Conservation (phyloP, 2,329 filamentous ascomycete genomes). For the Teratosphaeria epicoccoides region DNA sequence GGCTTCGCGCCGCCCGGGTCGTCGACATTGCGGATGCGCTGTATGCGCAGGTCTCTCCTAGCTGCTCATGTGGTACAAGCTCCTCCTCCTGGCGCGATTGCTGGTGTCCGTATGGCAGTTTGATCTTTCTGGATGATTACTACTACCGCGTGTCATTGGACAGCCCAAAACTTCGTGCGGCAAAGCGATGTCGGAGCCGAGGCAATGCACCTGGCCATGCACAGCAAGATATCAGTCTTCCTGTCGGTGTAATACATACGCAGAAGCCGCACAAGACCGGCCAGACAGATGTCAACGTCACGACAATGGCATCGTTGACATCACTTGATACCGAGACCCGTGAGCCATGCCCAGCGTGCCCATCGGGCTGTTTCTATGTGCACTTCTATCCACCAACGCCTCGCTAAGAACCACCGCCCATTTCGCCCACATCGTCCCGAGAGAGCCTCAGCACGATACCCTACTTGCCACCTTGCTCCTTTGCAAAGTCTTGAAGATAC, state of each 20-base stretch:
- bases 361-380: background rate
- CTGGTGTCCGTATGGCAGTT: background rate
- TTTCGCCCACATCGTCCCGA: too few species aligned
- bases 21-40: conserved; percentile 8
- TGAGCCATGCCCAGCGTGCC: too few species aligned
- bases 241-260: too few species aligned
- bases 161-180: background rate
- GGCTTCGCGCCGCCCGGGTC: conserved; percentile 11
- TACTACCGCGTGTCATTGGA: background rate
- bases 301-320: too few species aligned
- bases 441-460: too few species aligned
- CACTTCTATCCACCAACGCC: background rate
- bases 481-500: conserved; percentile 53
- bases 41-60: background rate
- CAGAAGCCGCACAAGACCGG: too few species aligned
- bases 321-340: too few species aligned
- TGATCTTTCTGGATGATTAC: background rate
- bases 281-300: too few species aligned
- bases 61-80: background rate
- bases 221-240: too few species aligned
- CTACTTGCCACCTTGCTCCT: conserved; percentile 1
- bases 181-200: background rate
- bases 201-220: background rate
- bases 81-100: background rate
- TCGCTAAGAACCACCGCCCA: background rate